Base-by-base conservation (phyloP, 805 yeast species). In the Pichia rugopelliculosa region DNA sequence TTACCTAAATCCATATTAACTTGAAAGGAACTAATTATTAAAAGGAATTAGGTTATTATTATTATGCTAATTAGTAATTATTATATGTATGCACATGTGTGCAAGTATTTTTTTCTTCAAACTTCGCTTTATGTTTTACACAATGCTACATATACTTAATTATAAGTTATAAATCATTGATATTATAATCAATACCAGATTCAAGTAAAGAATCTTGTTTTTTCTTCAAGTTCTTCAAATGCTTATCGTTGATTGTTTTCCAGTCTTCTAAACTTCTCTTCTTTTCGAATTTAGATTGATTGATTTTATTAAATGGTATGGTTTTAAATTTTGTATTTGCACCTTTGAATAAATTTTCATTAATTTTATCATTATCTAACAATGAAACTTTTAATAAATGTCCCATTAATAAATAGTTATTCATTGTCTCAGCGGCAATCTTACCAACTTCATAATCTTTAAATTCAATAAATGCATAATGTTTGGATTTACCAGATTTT, bases 361-460 rank as follows among this genome's bases (percentile, higher is more conserved):
- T 76, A 11, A 77, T 73, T 42, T 76, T 64, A 49, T 76, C 77
- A 50, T 76, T 71, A 34, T 85, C 90, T 42, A 77, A 59, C 17
- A 77, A 61, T 22, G 72, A 66, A 52, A 73, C 73, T 66, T 86
- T 83, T 57, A 93, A 70, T 52, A 90, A 76, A 66, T 91, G 97
- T 7, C 95, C 95, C 69, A 87, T 82, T 40, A 93, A 63, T 53
- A 93, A 74, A 60, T 93, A 93, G 68, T 93, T 93, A 68, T 93
- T 83, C 99, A 93, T 93, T 41, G 97, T 82, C 55, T 93, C 98
- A 52, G 85, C 86, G 3, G 96, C 99, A 52, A 89, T 74, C 56
- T 80, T 76, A 40, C 98, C 97, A 47, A 85, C 95, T 42, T 82
- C 87, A 36, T 65, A 61, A 46, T 79, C 74, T 38, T 75, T 77